Evolutionary conservation across 108 stramenopile species (phyloP).

Genomic region (Fragilariopsis cylindrus): DNA sequence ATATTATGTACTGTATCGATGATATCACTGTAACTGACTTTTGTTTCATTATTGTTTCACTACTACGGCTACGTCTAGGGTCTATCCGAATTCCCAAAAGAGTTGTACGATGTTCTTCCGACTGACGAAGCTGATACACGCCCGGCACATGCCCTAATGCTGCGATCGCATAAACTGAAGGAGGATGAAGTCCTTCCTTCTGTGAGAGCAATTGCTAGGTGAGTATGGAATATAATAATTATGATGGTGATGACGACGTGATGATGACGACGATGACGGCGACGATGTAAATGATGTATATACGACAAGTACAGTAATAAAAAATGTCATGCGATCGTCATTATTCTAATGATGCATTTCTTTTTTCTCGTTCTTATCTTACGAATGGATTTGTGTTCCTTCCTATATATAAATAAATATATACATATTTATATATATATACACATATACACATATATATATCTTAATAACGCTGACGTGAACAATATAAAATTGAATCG

Average conservation of each 20-base stretch:
- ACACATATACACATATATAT: too few relatives aligned
- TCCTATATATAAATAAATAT: too few relatives aligned
- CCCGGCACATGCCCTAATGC: slow-evolving; percentile 60
- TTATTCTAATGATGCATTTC: too few relatives aligned
- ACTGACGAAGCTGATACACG: slow-evolving; percentile 42
- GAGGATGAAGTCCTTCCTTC: slow-evolving; percentile 53
- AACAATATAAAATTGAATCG: background rate
- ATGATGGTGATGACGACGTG: too few relatives aligned
- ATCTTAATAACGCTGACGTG: too few relatives aligned
- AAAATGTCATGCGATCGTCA: too few relatives aligned
- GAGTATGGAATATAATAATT: background rate
- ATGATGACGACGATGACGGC: too few relatives aligned
- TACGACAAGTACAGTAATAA: too few relatives aligned
- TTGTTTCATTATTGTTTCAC: background rate
- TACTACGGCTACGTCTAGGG: slow-evolving; percentile 22
- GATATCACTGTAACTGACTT: background rate
- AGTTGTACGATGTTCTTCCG: slow-evolving; percentile 40
- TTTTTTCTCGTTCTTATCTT: too few relatives aligned
- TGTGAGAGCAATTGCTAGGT: slow-evolving; percentile 63
- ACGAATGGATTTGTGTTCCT: too few relatives aligned
- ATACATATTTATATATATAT: background rate
- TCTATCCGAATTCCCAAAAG: slow-evolving; percentile 39
- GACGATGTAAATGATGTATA: too few relatives aligned
- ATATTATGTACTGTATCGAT: too few relatives aligned
- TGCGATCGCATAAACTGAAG: slow-evolving; percentile 71